Conservation (phyloP, 805 yeast genomes). For the Candida vartiovaarae region DNA sequence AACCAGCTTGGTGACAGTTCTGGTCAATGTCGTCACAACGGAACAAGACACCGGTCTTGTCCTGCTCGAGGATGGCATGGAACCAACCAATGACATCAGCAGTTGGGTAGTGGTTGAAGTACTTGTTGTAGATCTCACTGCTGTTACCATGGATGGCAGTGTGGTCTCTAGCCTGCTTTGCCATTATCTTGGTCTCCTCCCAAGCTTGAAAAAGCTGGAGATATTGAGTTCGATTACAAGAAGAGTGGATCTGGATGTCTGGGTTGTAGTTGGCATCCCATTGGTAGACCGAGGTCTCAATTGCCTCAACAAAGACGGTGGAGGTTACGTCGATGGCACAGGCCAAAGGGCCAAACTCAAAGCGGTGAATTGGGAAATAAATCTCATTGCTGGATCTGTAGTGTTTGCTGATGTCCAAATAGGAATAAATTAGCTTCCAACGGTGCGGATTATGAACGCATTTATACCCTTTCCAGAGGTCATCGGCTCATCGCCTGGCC, state of each 20-base stretch:
- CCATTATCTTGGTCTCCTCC: conserved; percentile 26
- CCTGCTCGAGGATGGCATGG: conserved; percentile 27
- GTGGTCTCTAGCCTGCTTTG: conserved; percentile 31
- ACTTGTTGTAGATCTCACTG: conserved; percentile 27
- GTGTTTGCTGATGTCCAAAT: too few relatives aligned
- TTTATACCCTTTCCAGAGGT: too few relatives aligned
- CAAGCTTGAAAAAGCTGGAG: conserved; percentile 20
- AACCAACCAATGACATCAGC: conserved; percentile 31
- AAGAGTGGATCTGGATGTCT: conserved; percentile 16
- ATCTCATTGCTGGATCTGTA: too few relatives aligned
- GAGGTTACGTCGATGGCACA: too few relatives aligned
- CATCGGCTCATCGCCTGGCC: too few relatives aligned
- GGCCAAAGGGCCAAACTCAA: too few relatives aligned
- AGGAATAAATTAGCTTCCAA: too few relatives aligned
- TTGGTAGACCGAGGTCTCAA: conserved; percentile 5
- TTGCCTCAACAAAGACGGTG: conserved; percentile 2
- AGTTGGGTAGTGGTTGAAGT: conserved; percentile 32
- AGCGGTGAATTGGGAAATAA: too few relatives aligned
- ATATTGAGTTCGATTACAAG: conserved; percentile 16
- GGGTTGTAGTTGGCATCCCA: conserved; percentile 14
- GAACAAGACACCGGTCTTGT: conserved; percentile 28
- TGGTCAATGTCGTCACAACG: conserved; percentile 36
- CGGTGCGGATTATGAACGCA: too few relatives aligned
- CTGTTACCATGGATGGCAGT: conserved; percentile 27
- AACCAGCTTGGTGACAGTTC: conserved; percentile 27